A percentile compares a stretch with the other conserved stretches of the same genome.
Evolutionary conservation across 2,329 filamentous ascomycete species (phyloP).

Genomic region (Tolypocladium ovalisporum): DNA sequence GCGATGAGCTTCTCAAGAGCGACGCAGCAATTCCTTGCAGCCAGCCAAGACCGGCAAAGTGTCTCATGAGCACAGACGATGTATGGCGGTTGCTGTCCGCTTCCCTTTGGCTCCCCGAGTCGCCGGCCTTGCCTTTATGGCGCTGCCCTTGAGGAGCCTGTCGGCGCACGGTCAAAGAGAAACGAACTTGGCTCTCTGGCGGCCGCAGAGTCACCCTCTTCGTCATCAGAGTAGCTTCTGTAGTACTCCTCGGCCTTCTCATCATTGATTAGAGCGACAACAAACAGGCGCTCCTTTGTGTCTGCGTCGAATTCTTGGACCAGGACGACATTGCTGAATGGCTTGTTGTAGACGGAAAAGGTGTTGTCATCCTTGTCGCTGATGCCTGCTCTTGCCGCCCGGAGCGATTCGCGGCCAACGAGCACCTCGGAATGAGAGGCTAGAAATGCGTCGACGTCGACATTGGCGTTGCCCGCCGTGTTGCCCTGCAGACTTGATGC

Average conservation of each 20-base stretch:
- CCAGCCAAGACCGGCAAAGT: too few relatives aligned
- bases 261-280: neutral
- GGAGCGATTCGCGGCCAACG: neutral
- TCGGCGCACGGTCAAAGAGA: neutral
- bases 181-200: neutral
- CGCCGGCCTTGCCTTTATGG: too few relatives aligned
- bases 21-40: too few relatives aligned
- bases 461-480: neutral
- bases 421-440: neutral
- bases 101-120: too few relatives aligned
- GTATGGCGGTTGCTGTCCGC: too few relatives aligned
- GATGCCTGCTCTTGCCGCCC: neutral
- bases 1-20: too few relatives aligned
- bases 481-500: neutral
- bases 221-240: neutral
- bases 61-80: too few relatives aligned
- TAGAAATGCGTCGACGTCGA: neutral
- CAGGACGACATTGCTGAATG: neutral
- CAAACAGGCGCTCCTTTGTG: neutral
- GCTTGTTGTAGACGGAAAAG: neutral
- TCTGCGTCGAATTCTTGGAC: neutral
- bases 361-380: neutral
- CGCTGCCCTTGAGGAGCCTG: neutral
- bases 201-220: neutral
- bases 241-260: neutral